phyloP scores from a whole-genome alignment of 345 rosid genomes.

The Salix viminalis region DNA sequence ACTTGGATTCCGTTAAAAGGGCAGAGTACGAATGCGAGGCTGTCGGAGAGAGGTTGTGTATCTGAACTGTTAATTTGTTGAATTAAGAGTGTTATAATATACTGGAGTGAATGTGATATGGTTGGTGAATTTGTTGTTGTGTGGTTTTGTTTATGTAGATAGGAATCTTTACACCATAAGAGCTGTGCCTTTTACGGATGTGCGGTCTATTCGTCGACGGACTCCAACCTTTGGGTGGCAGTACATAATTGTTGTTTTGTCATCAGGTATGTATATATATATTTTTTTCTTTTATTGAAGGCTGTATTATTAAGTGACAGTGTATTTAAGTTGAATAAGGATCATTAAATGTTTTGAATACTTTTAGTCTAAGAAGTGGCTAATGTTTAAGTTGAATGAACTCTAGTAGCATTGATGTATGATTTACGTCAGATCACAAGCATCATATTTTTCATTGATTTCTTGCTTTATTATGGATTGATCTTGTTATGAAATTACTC shows the following conservation, averaged over 20 bases:
- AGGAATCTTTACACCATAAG: conserved; percentile 82
- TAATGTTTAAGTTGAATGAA: not conserved
- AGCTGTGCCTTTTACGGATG: conserved; percentile 69
- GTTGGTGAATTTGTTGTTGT: not conserved
- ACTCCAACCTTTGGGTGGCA: conserved; percentile 98
- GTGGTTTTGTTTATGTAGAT: conserved; percentile 43
- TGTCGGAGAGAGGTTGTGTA: conserved; percentile 73
- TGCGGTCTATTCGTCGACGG: conserved; percentile 77
- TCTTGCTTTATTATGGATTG: not conserved
- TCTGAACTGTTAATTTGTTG: not conserved
- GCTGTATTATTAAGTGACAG: not conserved
- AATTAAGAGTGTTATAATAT: not conserved
- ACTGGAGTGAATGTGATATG: not conserved
- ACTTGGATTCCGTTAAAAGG: conserved; percentile 95
- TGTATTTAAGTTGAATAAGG: not conserved
- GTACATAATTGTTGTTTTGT: conserved; percentile 75
- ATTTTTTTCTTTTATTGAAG: not conserved
- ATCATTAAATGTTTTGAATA: not conserved
- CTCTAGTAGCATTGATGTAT: not conserved
- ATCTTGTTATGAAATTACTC: not conserved
- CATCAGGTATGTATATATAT: conserved; percentile 47
- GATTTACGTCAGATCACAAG: not conserved
- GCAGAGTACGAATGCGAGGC: conserved; percentile 54
- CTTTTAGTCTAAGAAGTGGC: not conserved
- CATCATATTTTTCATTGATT: not conserved